A percentile compares a stretch with the other conserved stretches of the same genome.
phyloP scores from a whole-genome alignment of 371 early-diverging fungal genomes.

The Parasitella parasitica region DNA sequence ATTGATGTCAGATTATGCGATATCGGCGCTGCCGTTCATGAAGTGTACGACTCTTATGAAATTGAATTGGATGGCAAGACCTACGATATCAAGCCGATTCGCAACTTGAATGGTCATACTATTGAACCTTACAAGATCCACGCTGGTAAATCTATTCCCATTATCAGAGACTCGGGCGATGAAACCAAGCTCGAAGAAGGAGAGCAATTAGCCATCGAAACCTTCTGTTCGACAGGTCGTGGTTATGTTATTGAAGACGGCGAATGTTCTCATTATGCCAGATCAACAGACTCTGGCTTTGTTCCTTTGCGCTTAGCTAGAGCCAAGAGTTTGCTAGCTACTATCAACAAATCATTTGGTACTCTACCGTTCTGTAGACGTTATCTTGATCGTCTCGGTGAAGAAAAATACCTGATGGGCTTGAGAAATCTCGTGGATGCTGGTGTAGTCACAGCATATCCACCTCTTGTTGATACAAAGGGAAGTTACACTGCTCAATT shows the following conservation, averaged over 20 bases:
- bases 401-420: slow-evolving; percentile 82
- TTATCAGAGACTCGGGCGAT: slow-evolving; percentile 86
- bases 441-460: slow-evolving; percentile 89
- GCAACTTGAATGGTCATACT: slow-evolving; percentile 98
- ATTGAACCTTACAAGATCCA: slow-evolving; percentile 97
- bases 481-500: slow-evolving; percentile 98
- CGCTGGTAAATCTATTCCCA: slow-evolving; percentile 97
- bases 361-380: slow-evolving; percentile 98
- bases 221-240: slow-evolving; percentile 98
- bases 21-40: slow-evolving; percentile 98
- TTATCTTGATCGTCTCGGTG: slow-evolving; percentile 93
- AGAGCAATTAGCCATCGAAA: slow-evolving; percentile 98
- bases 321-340: slow-evolving; percentile 83
- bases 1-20: slow-evolving; percentile 97
- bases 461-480: slow-evolving; percentile 91
- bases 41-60: slow-evolving; percentile 98
- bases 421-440: slow-evolving; percentile 86
- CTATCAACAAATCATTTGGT: slow-evolving; percentile 93
- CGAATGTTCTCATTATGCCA: slow-evolving; percentile 96
- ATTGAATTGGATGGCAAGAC: slow-evolving; percentile 94
- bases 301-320: slow-evolving; percentile 78
- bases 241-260: slow-evolving; percentile 93
- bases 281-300: slow-evolving; percentile 61
- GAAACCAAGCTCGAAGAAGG: slow-evolving; percentile 97
- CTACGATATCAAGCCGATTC: slow-evolving; percentile 93